These are phyloP conservation scores for Cylindrotheca fusiformis DNA, from an alignment of 108 stramenopile genomes.

Conservation along the genomic window DNA sequence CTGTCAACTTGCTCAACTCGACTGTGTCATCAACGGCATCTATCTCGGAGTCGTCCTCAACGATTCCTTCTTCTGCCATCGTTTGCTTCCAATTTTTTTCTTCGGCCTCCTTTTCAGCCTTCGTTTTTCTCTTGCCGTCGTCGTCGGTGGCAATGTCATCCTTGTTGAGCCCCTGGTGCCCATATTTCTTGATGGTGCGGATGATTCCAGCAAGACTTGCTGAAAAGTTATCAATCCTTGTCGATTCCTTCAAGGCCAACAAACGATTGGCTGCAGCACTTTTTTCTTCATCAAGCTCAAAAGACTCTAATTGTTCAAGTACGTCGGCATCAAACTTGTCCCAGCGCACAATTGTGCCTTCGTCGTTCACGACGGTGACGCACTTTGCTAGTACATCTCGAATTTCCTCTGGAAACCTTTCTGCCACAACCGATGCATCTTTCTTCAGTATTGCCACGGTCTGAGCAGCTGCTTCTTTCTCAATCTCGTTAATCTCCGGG, in stretches of 20 bases:
- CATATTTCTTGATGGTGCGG: constrained; percentile 73
- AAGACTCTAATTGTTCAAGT: constrained; percentile 62
- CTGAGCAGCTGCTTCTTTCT: constrained; percentile 67
- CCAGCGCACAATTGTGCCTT: constrained; percentile 58
- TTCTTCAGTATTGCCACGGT: constrained; percentile 64
- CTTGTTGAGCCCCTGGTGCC: constrained; percentile 41
- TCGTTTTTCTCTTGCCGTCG: constrained; percentile 51
- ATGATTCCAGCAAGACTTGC: constrained; percentile 86
- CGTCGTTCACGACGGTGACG: constrained; percentile 50
- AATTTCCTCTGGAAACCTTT: constrained; percentile 51
- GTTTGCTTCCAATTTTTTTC: constrained; percentile 73
- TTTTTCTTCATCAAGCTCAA: constrained; percentile 54
- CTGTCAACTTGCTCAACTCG: constrained; percentile 80
- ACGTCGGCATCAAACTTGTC: constrained; percentile 85
- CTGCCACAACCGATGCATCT: constrained; percentile 56
- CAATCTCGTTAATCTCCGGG: constrained; percentile 38
- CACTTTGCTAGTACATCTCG: constrained; percentile 52
- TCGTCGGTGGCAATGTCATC: neutral
- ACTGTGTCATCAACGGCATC: constrained; percentile 69
- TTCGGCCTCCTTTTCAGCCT: constrained; percentile 72
- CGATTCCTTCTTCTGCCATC: constrained; percentile 74
- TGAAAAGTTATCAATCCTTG: constrained; percentile 78
- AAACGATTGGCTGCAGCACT: constrained; percentile 65
- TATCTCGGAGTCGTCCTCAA: constrained; percentile 51
- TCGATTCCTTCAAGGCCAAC: constrained; percentile 47